Evolutionary conservation across 2,329 filamentous ascomycete species (phyloP).

Genomic region (Apiospora hydei): DNA sequence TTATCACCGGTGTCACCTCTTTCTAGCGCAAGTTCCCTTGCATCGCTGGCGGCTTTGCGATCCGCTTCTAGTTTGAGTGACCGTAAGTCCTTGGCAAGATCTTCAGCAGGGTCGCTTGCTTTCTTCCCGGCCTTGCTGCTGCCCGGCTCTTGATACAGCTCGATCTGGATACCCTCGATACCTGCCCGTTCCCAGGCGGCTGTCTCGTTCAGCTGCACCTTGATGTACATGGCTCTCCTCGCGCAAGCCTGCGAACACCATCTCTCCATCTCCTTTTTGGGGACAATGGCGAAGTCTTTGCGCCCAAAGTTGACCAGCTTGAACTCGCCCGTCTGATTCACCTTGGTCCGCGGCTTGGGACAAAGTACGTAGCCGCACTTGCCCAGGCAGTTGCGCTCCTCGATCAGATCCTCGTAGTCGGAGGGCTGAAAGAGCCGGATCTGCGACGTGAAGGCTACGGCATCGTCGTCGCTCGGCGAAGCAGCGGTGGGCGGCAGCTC

Average conservation of each 20-base stretch:
- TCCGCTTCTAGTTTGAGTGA: conserved; percentile 53
- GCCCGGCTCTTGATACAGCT: conserved; percentile 71
- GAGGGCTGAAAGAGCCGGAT: conserved; percentile 80
- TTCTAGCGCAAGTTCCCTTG: conserved; percentile 40
- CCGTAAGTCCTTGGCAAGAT: conserved; percentile 46
- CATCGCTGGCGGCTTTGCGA: conserved; percentile 37
- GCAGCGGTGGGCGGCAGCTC: conserved; percentile 32
- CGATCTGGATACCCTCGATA: conserved; percentile 62
- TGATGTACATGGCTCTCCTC: conserved; percentile 80
- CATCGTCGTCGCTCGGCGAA: conserved; percentile 63
- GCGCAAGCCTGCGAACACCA: conserved; percentile 89
- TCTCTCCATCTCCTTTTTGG: conserved; percentile 75
- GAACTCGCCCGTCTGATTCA: conserved; percentile 67
- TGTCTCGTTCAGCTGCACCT: conserved; percentile 85
- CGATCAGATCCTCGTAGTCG: conserved; percentile 88
- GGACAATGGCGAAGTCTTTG: conserved; percentile 71
- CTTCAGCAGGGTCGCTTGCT: conserved; percentile 29
- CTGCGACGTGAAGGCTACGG: conserved; percentile 67
- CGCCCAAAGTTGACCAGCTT: conserved; percentile 65
- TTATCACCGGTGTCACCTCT: conserved; percentile 37
- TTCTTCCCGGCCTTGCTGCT: conserved; percentile 27
- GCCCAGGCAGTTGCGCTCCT: conserved; percentile 85
- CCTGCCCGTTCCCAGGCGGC: conserved; percentile 83
- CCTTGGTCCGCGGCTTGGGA: conserved; percentile 64
- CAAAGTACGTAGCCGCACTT: conserved; percentile 89